These are phyloP conservation scores for Globisporangium megalacanthum DNA, from an alignment of 352 stramenopile genomes.

Conservation along the genomic window DNA sequence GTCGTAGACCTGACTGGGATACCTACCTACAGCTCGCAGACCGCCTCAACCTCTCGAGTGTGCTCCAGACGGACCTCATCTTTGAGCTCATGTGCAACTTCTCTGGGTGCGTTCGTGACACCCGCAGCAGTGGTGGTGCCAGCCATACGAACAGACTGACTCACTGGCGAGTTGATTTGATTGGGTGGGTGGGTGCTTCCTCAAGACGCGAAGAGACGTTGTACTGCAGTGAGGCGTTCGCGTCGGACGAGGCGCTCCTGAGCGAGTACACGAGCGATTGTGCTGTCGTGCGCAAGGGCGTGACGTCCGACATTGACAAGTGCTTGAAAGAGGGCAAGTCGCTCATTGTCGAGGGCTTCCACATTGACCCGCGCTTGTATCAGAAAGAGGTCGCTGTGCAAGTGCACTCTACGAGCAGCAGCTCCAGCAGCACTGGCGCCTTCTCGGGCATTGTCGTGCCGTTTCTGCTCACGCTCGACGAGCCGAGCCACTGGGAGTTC, in stretches of 20 bases:
- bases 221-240: conserved; percentile 58
- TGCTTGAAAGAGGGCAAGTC: conserved; percentile 88
- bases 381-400: conserved; percentile 55
- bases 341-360: conserved; percentile 83
- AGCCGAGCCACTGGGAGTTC: conserved; percentile 66
- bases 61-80: conserved; percentile 84
- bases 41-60: conserved; percentile 81
- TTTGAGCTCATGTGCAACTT: conserved; percentile 91
- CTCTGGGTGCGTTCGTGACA: conserved; percentile 42
- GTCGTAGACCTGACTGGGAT: neutral
- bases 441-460: conserved; percentile 76
- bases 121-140: too few relatives aligned
- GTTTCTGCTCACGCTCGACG: conserved; percentile 68
- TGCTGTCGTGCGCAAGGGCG: conserved; percentile 69
- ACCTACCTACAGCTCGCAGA: conserved; percentile 51
- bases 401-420: conserved; percentile 19
- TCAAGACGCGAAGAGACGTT: conserved; percentile 39
- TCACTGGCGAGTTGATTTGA: too few relatives aligned
- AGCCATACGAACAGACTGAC: too few relatives aligned
- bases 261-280: conserved; percentile 75
- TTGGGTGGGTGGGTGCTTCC: too few relatives aligned
- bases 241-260: conserved; percentile 55
- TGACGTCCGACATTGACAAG: conserved; percentile 85
- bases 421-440: conserved; percentile 4
- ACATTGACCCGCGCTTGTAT: conserved; percentile 84